Percentiles rank a stretch among this genome's conserved stretches.
These are phyloP conservation scores for Astrocystis sublimbata DNA, from an alignment of 495 filamentous ascomycete genomes.

Conservation along the genomic window DNA sequence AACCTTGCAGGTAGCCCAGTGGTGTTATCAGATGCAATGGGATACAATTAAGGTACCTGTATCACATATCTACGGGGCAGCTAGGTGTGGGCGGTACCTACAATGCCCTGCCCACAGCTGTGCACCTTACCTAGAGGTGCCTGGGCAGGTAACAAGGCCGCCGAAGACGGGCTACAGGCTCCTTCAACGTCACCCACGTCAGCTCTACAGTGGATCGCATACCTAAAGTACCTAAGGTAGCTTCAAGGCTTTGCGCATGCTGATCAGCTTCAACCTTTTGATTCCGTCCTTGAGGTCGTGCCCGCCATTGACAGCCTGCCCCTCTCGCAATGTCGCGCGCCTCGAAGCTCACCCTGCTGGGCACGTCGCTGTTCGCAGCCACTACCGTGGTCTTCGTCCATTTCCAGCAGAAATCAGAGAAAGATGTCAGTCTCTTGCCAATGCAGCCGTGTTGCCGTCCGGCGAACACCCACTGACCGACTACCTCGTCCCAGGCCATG, in stretches of 20 bases:
- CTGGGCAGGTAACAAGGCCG: too few relatives aligned
- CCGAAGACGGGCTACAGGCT: too few relatives aligned
- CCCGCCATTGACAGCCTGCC: not conserved
- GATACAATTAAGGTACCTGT: too few relatives aligned
- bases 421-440: slow-evolving; percentile 58
- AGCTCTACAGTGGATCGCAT: not conserved
- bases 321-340: slow-evolving; percentile 75
- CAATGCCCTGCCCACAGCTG: too few relatives aligned
- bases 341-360: slow-evolving; percentile 79
- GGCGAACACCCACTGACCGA: too few relatives aligned
- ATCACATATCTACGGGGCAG: too few relatives aligned
- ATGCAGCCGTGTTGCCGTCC: not conserved
- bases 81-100: too few relatives aligned
- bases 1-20: not conserved
- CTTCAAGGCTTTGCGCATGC: too few relatives aligned
- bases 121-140: too few relatives aligned
- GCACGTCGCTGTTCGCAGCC: slow-evolving; percentile 72
- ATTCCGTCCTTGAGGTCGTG: not conserved
- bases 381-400: slow-evolving; percentile 86
- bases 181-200: too few relatives aligned
- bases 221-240: not conserved
- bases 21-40: slow-evolving; percentile 16
- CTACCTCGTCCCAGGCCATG: slow-evolving; percentile 92
- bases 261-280: not conserved
- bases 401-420: slow-evolving; percentile 80